These are phyloP conservation scores for Salix koriyanagi DNA, from an alignment of 345 rosid genomes.

Conservation along the genomic window DNA sequence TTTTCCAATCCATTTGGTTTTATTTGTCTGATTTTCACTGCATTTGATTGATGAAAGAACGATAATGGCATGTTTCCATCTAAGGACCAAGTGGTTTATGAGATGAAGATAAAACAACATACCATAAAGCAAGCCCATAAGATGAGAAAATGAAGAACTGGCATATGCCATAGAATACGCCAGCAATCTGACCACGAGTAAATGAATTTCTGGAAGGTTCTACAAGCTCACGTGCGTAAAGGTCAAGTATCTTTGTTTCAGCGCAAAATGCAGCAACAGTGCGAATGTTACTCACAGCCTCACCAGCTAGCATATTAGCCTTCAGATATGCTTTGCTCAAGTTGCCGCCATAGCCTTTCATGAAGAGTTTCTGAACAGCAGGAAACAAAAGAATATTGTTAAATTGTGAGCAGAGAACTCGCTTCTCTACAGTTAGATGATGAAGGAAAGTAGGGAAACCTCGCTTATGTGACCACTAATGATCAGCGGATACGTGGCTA, in stretches of 20 bases:
- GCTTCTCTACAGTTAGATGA: neutral
- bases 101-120: constrained; percentile 20
- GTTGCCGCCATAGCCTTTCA: constrained; percentile 95
- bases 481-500: constrained; percentile 77
- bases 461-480: constrained; percentile 96
- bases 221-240: constrained; percentile 66
- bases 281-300: constrained; percentile 88
- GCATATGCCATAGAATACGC: constrained; percentile 79
- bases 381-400: too few species aligned
- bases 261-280: constrained; percentile 94
- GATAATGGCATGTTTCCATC: neutral
- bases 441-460: constrained; percentile 38
- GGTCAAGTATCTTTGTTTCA: constrained; percentile 77
- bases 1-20: neutral
- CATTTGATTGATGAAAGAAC: neutral
- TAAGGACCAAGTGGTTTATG: neutral
- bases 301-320: constrained; percentile 96
- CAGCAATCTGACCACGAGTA: constrained; percentile 87
- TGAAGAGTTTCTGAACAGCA: constrained; percentile 72
- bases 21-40: neutral
- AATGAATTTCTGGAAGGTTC: constrained; percentile 78
- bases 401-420: neutral
- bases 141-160: constrained; percentile 98
- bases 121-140: constrained; percentile 96
- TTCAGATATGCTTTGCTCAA: constrained; percentile 86